A percentile compares a stretch with the other conserved stretches of the same genome.
Conservation (phyloP, 805 yeast genomes). For the Saturnispora dispora region DNA sequence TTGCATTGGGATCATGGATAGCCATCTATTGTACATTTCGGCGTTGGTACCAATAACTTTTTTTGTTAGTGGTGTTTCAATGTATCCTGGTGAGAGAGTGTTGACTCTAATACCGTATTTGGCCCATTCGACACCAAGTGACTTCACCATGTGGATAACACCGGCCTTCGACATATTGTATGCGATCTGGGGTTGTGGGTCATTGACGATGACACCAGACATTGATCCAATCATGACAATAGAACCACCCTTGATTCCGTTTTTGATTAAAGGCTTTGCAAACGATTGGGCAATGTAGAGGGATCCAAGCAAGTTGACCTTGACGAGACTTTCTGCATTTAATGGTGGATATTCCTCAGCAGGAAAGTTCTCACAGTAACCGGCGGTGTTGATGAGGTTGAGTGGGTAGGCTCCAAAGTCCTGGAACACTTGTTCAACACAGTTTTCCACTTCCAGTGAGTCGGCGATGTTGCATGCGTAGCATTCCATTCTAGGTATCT, state of each 20-base stretch:
- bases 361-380: conserved; percentile 72
- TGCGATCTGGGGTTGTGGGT: conserved; percentile 72
- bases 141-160: conserved; percentile 67
- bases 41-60: conserved; percentile 54
- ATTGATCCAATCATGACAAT: conserved; percentile 66
- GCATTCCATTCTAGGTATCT: conserved; percentile 38
- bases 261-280: conserved; percentile 56
- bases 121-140: conserved; percentile 80
- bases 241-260: conserved; percentile 46
- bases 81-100: conserved; percentile 74
- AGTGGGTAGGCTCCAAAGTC: conserved; percentile 56
- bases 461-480: conserved; percentile 73
- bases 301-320: conserved; percentile 68
- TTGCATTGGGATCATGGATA: conserved; percentile 60
- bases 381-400: conserved; percentile 70
- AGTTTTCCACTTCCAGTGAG: conserved; percentile 45
- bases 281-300: conserved; percentile 65
- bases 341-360: conserved; percentile 69
- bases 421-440: conserved; percentile 44
- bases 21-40: conserved; percentile 63
- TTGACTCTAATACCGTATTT: conserved; percentile 66
- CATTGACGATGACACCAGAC: conserved; percentile 71
- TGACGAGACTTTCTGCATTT: conserved; percentile 58
- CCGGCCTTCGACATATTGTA: conserved; percentile 86
- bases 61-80: conserved; percentile 68